These are phyloP conservation scores for Groenewaldozyma sp. DNA, from an alignment of 1,139 yeast species.

Conservation along the genomic window DNA sequence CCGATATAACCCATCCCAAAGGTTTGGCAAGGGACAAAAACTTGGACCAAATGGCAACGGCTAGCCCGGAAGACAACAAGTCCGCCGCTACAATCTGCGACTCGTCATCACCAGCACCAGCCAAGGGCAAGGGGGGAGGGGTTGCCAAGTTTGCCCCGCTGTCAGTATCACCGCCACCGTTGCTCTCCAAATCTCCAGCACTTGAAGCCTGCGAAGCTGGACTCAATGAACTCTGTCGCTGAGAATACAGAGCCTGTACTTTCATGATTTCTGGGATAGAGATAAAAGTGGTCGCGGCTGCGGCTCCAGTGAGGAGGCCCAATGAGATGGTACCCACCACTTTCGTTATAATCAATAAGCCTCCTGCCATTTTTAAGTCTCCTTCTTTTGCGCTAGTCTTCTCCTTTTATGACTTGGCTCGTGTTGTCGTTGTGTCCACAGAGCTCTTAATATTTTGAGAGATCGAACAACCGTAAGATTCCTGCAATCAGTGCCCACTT, in stretches of 20 bases:
- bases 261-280: not conserved
- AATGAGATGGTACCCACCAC: constrained; percentile 24
- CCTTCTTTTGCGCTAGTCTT: too few species aligned
- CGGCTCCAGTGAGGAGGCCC: constrained; percentile 23
- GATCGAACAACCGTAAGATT: too few species aligned
- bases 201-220: not conserved
- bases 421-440: too few species aligned
- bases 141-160: not conserved
- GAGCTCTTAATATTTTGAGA: too few species aligned
- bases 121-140: not conserved
- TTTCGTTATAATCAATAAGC: constrained; percentile 20
- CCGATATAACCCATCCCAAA: constrained; percentile 15
- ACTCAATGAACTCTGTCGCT: not conserved
- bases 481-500: too few species aligned
- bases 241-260: not conserved
- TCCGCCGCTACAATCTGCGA: not conserved
- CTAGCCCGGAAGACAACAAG: not conserved
- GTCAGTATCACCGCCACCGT: not conserved
- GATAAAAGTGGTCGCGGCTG: constrained; percentile 18
- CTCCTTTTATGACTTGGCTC: too few species aligned
- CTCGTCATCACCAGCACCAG: too few species aligned
- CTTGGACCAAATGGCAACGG: not conserved
- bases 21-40: constrained; percentile 11
- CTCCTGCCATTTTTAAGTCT: too few species aligned
- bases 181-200: not conserved